Conservation (phyloP, 768 basidiomycete species). For the Leccinum variicolor region DNA sequence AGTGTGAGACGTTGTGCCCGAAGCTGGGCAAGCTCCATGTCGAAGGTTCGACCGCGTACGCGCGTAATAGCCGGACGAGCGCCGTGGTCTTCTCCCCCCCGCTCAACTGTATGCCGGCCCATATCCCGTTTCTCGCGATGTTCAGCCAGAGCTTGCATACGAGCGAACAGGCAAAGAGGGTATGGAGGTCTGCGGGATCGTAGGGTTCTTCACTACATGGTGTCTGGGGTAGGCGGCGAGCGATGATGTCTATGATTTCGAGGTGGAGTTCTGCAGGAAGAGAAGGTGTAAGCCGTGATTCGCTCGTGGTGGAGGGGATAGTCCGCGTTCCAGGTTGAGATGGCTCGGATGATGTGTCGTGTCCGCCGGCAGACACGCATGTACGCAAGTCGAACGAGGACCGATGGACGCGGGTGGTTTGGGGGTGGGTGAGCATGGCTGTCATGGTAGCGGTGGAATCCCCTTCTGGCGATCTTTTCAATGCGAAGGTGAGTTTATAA, state of each 20-base stretch:
- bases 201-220: slow-evolving; percentile 9
- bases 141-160: slow-evolving; percentile 31
- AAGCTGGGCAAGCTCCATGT: slow-evolving; percentile 46
- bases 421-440: slow-evolving; percentile 5
- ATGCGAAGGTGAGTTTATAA: slow-evolving; percentile 11
- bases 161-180: slow-evolving; percentile 25
- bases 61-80: slow-evolving; percentile 16
- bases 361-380: neutral
- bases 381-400: slow-evolving; percentile 4
- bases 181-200: slow-evolving; percentile 15
- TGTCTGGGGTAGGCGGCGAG: slow-evolving; percentile 11
- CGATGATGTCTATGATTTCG: slow-evolving; percentile 27
- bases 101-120: slow-evolving; percentile 21
- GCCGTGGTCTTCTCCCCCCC: slow-evolving; percentile 18
- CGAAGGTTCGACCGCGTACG: slow-evolving; percentile 11
- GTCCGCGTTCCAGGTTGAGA: neutral
- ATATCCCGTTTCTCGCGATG: slow-evolving; percentile 22
- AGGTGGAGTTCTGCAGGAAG: slow-evolving; percentile 31
- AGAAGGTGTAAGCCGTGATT: slow-evolving; percentile 12
- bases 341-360: neutral
- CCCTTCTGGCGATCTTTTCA: neutral
- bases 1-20: slow-evolving; percentile 46
- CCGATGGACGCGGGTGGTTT: neutral
- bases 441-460: slow-evolving; percentile 12
- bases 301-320: slow-evolving; percentile 1